Evolutionary conservation across 495 filamentous ascomycete species (phyloP), one percentile per base, ranked within the genome.

Genomic region (Durotheca rogersii): DNA sequence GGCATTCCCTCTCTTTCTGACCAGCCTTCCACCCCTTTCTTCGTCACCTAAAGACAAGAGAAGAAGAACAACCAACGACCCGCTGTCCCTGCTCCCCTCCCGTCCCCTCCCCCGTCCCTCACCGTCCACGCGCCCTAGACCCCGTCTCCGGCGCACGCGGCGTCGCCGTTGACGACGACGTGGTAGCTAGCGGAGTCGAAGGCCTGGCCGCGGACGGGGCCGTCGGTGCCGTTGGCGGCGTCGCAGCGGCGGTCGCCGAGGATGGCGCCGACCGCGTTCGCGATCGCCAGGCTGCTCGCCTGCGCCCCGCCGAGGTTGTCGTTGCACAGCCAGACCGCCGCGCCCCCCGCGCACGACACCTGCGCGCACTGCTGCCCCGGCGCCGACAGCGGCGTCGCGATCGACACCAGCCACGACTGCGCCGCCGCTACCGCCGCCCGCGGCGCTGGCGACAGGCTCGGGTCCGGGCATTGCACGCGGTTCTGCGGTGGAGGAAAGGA

Each of bases 121-220:
- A n/a, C n/a, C n/a, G n/a, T n/a, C n/a, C n/a, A n/a, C n/a, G n/a
- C n/a, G n/a, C n/a, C n/a, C n/a, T n/a, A n/a, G n/a, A n/a, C n/a
- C n/a, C n/a, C n/a, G n/a, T n/a, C n/a, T n/a, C n/a, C n/a, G n/a
- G n/a, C n/a, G n/a, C n/a, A n/a, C n/a, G n/a, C n/a, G n/a, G n/a
- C n/a, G 77, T 64, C 86, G 82, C 7, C 79, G 79, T 9, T 48
- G 0, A 54, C 32, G 18, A 54, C 48, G 12, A 54, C 27, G 19
- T 54, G 47, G 3, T 23, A 54, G 14, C 17, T 14, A 0, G 7
- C 38, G 0, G 3, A 12, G 9, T 43, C 38, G n/a, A 48, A 48
- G 9, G 38, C 37, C 20, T 48, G 51, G 0, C 43, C 51, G 21
- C 48, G 43, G 11, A 54, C 31, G 3, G 43, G 36, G 4, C 23